Conservation (phyloP, 2,329 filamentous ascomycete genomes). For the Ascocoryne sarcoides region DNA sequence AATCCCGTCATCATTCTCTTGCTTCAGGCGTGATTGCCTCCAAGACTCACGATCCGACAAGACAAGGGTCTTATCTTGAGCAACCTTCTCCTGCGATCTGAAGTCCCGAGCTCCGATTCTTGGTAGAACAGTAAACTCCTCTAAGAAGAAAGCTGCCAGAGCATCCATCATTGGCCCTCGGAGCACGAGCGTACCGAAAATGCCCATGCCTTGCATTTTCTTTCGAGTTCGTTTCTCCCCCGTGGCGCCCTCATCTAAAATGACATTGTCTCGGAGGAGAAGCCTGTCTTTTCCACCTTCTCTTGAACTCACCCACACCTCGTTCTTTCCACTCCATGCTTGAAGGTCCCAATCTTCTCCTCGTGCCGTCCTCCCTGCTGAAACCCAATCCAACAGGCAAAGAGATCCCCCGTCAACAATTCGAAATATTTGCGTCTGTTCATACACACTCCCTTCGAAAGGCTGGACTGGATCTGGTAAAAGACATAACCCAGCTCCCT, state of each 20-base stretch:
- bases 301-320: constrained; percentile 56
- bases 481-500: constrained; percentile 49
- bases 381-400: constrained; percentile 91
- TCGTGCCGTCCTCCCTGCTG: constrained; percentile 71
- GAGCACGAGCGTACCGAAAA: constrained; percentile 80
- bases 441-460: constrained; percentile 74
- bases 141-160: constrained; percentile 65
- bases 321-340: constrained; percentile 75
- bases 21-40: constrained; percentile 44
- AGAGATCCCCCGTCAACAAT: constrained; percentile 50
- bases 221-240: constrained; percentile 36
- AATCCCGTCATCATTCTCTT: constrained; percentile 52
- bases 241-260: constrained; percentile 52
- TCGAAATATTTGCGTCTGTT: constrained; percentile 73
- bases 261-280: constrained; percentile 76
- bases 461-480: constrained; percentile 92
- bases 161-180: constrained; percentile 60
- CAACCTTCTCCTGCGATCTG: constrained; percentile 43
- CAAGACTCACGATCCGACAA: constrained; percentile 40
- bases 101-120: constrained; percentile 79
- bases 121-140: constrained; percentile 69
- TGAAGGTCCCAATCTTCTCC: constrained; percentile 84
- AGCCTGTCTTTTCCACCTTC: constrained; percentile 45
- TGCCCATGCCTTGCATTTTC: constrained; percentile 65
- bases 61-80: constrained; percentile 30